These are phyloP conservation scores for Boechera divaricarpa DNA, from an alignment of 345 rosid genomes.

Conservation along the genomic window DNA sequence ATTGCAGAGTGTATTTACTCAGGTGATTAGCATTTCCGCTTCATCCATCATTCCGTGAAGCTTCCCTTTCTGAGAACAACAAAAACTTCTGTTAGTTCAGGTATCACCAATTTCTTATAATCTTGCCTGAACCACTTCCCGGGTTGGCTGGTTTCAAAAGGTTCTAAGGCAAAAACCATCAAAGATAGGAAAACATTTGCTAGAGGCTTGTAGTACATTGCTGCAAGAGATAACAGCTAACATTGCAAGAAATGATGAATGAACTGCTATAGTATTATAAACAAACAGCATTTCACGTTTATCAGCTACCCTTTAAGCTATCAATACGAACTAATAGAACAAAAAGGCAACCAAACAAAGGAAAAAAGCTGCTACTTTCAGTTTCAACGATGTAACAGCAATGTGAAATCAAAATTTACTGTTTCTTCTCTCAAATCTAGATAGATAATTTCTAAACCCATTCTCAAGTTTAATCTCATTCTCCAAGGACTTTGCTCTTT, in stretches of 20 bases:
- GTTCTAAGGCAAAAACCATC: not conserved
- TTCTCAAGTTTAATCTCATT: not conserved
- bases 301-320: constrained; percentile 15
- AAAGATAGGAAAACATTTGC: not conserved
- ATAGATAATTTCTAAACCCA: not conserved
- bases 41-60: constrained; percentile 34
- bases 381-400: not conserved
- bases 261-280: not conserved
- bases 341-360: not conserved
- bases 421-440: constrained; percentile 18
- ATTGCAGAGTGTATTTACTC: constrained; percentile 31
- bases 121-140: not conserved
- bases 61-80: constrained; percentile 16
- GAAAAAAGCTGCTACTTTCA: not conserved
- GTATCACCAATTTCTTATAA: constrained; percentile 5
- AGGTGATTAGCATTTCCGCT: constrained; percentile 42
- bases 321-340: not conserved
- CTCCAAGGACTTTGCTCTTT: constrained; percentile 6
- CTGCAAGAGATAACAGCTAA: not conserved
- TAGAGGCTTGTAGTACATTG: not conserved
- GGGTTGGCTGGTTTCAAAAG: not conserved
- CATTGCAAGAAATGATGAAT: constrained; percentile 5
- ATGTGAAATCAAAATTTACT: not conserved
- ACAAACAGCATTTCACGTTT: not conserved
- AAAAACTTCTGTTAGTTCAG: constrained; percentile 20